phyloP scores from a whole-genome alignment of 495 filamentous ascomycete genomes.

The Xylaria flabelliformis region DNA sequence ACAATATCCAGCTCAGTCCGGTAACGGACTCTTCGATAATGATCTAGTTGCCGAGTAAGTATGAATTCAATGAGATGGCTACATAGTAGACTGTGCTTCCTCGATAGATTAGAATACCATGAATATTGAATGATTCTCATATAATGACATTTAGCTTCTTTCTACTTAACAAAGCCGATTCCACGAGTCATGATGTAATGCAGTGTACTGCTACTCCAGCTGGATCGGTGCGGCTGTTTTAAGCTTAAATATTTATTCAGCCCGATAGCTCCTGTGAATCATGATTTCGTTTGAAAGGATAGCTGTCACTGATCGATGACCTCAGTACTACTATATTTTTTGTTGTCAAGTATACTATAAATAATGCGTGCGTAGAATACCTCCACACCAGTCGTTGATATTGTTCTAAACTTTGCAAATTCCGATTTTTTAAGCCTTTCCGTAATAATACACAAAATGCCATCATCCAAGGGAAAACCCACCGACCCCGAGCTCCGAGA shows the following conservation, averaged over 20 bases:
- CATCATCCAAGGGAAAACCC: conserved; percentile 59
- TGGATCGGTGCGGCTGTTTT: conserved; percentile 9
- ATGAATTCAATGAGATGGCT: not conserved
- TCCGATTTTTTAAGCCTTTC: not conserved
- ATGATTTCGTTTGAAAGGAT: not conserved
- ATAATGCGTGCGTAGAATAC: not conserved
- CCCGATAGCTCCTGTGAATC: not conserved
- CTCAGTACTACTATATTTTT: not conserved
- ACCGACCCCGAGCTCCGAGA: conserved; percentile 60
- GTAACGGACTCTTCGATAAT: not conserved
- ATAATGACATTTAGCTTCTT: not conserved
- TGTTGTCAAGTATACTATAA: not conserved
- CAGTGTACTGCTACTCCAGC: not conserved
- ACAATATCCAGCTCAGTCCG: not conserved
- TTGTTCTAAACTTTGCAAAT: not conserved
- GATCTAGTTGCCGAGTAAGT: not conserved
- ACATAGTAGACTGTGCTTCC: not conserved
- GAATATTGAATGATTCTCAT: not conserved
- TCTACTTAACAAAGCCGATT: conserved; percentile 1
- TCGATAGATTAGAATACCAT: not conserved
- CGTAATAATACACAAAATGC: conserved; percentile 35
- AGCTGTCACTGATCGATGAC: conserved; percentile 6
- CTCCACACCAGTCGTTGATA: too few relatives aligned
- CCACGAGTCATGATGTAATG: conserved; percentile 18
- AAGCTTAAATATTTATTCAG: not conserved